Percentiles rank a stretch among this genome's conserved stretches.
These are phyloP conservation scores for Candolleomyces aberdarensis DNA, from an alignment of 768 basidiomycete genomes.

Conservation along the genomic window DNA sequence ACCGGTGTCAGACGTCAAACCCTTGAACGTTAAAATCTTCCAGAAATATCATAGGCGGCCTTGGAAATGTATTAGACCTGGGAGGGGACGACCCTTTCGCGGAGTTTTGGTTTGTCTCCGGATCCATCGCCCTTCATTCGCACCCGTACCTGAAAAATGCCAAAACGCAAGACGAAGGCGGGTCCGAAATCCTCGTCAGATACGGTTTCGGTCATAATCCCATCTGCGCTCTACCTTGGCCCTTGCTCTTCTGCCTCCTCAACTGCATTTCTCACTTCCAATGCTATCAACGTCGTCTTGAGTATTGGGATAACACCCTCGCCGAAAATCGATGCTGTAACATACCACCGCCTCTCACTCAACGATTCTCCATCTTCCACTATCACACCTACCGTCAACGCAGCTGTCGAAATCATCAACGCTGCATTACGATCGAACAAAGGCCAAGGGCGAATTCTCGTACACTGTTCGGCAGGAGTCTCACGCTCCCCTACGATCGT, in stretches of 20 bases:
- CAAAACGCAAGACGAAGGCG: conserved; percentile 1
- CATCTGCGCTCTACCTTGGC: conserved; percentile 36
- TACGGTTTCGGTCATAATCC: conserved; percentile 19
- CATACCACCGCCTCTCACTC: conserved; percentile 37
- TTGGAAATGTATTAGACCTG: too few relatives aligned
- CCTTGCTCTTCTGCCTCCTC: conserved; percentile 39
- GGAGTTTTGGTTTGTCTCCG: neutral
- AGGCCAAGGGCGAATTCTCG: conserved; percentile 32
- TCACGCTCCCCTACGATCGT: conserved; percentile 45
- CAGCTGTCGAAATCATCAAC: conserved; percentile 29
- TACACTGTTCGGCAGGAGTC: conserved; percentile 44
- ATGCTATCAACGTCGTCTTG: conserved; percentile 37
- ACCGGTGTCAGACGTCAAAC: too few relatives aligned
- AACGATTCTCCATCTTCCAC: conserved; percentile 29
- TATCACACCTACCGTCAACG: conserved; percentile 22
- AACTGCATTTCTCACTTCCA: conserved; percentile 26
- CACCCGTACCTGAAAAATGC: neutral
- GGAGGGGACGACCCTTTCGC: neutral
- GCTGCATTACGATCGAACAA: conserved; percentile 17
- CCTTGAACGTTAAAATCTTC: too few relatives aligned
- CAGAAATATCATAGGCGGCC: too few relatives aligned
- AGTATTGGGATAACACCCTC: conserved; percentile 36
- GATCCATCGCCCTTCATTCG: neutral
- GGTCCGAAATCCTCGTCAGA: conserved; percentile 3
- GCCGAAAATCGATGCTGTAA: conserved; percentile 23